Evolutionary conservation across 1,139 yeast species (phyloP).

Genomic region (Candida sanyaensis): DNA sequence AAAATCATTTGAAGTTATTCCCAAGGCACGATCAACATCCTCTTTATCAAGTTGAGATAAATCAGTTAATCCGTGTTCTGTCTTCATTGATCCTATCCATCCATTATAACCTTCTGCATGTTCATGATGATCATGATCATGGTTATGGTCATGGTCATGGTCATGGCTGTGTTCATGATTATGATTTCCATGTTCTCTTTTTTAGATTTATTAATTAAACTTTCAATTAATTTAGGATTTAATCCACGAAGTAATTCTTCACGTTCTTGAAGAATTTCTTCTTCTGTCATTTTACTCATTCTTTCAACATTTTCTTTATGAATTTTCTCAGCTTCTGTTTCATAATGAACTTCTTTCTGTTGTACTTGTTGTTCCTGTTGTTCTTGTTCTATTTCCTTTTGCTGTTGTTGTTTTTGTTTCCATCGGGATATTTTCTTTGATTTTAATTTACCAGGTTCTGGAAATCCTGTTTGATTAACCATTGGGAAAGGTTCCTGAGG

Average conservation of each 20-base stretch:
- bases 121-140: conserved; percentile 33
- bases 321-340: conserved; percentile 65
- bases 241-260: conserved; percentile 66
- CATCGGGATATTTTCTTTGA: conserved; percentile 27
- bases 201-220: conserved; percentile 48
- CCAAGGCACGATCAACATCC: conserved; percentile 44
- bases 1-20: conserved; percentile 21
- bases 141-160: conserved; percentile 17
- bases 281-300: conserved; percentile 62
- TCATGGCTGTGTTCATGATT: conserved; percentile 16
- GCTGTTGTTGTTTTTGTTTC: conserved; percentile 18
- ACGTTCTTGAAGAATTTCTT: conserved; percentile 65
- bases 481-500: conserved; percentile 26
- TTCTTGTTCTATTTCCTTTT: neutral
- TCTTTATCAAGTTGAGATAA: conserved; percentile 36
- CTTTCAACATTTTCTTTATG: conserved; percentile 73
- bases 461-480: conserved; percentile 40
- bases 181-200: conserved; percentile 22
- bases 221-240: conserved; percentile 68
- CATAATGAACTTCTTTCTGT: conserved; percentile 3
- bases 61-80: conserved; percentile 34
- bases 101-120: conserved; percentile 70
- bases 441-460: conserved; percentile 31
- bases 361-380: neutral
- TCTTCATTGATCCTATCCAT: conserved; percentile 70